Conservation (phyloP, 768 basidiomycete species). For the Boletus pseudopeckii region DNA sequence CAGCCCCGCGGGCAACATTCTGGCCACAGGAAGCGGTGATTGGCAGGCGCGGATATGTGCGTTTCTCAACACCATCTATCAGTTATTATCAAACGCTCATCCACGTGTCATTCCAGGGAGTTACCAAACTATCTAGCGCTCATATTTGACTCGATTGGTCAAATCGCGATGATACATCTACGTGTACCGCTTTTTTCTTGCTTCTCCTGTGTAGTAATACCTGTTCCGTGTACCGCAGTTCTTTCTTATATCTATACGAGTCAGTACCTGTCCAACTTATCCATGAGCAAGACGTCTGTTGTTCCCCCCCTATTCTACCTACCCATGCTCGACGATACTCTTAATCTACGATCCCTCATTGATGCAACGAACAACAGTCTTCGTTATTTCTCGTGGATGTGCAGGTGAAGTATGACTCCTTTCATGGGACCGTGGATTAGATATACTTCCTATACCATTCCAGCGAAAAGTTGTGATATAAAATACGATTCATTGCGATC, state of each 20-base stretch:
- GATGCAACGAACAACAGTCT: neutral
- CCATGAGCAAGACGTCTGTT: constrained; percentile 3
- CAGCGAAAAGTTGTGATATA: neutral
- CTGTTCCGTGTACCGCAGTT: constrained; percentile 8
- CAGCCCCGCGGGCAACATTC: constrained; percentile 53
- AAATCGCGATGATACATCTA: constrained; percentile 17
- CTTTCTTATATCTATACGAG: constrained; percentile 24
- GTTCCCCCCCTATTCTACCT: constrained; percentile 3
- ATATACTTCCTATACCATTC: neutral
- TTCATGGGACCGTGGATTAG: neutral
- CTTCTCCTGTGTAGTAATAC: constrained; percentile 22
- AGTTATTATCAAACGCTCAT: constrained; percentile 1
- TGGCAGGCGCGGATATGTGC: constrained; percentile 68
- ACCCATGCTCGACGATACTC: constrained; percentile 1
- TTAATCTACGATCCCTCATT: neutral
- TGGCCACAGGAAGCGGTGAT: constrained; percentile 72
- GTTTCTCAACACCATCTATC: constrained; percentile 19
- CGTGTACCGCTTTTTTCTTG: constrained; percentile 29
- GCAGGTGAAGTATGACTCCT: neutral
- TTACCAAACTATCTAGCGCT: constrained; percentile 28
- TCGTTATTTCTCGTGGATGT: neutral
- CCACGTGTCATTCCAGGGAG: constrained; percentile 21
- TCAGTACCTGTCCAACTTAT: constrained; percentile 7
- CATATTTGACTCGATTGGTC: constrained; percentile 2
- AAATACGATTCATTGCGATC: neutral